Evolutionary conservation across 2,329 filamentous ascomycete species (phyloP).

Genomic region (Trichoderma hamatum): DNA sequence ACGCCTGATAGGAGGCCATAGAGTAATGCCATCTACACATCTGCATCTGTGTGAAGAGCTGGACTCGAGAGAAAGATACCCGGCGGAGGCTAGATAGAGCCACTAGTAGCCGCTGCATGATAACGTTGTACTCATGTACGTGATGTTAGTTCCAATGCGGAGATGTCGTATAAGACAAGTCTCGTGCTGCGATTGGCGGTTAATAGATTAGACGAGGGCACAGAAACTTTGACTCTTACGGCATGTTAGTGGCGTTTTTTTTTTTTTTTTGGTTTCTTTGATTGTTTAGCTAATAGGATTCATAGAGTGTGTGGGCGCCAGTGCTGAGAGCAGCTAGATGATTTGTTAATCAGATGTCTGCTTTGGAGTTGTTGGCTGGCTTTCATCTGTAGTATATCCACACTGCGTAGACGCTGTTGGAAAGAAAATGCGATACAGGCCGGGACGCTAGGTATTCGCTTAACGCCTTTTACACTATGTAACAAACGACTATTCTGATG

Average conservation of each 20-base stretch:
- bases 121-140: neutral
- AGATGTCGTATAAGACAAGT: neutral
- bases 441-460: neutral
- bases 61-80: neutral
- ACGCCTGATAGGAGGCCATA: neutral
- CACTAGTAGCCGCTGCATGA: neutral
- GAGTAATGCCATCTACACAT: neutral
- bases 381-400: neutral
- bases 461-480: neutral
- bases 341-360: slow-evolving; percentile 7
- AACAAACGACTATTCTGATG: neutral
- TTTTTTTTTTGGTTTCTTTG: neutral
- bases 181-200: neutral
- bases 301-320: neutral
- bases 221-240: neutral
- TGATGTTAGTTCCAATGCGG: neutral
- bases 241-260: neutral
- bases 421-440: neutral
- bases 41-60: neutral
- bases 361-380: neutral
- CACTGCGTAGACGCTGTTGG: neutral
- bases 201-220: slow-evolving; percentile 19
- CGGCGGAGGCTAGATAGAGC: neutral
- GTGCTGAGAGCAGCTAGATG: slow-evolving; percentile 3
- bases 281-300: slow-evolving; percentile 6